Base-by-base conservation (phyloP, 2,329 filamentous ascomycete genomes). In the Clarireedia monteithiana region DNA sequence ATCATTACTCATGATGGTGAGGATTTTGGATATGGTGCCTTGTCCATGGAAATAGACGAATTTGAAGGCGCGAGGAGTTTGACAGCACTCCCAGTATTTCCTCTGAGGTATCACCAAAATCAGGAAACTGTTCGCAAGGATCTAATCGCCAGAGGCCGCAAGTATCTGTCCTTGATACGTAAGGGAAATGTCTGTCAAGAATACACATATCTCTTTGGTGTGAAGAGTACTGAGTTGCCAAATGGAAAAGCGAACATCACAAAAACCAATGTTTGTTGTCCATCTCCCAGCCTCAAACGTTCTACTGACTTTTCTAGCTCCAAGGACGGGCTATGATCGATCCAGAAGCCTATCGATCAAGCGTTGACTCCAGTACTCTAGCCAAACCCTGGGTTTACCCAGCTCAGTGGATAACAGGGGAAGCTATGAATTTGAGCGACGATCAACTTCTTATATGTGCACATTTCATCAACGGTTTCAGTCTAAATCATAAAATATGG, bases 1-100 rank as follows among this genome's bases (percentile, higher is more conserved):
- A 46, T 53, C 1, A 53, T 53, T 20, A 45, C 39, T 15, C 50
- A 53, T 17, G 50, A 53, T 5, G 50, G 40, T 20, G 40, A 53
- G 45, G 40, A 53, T 36, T 53, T 53, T 34, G 27, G 40, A 2
- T 53, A 53, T 27, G 50, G 40, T 15, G 20, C 39, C 4, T 0
- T 53, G 2, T 7, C 36, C 6, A 36, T 17, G 7, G 26, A 53
- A 2, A 53, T 53, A 34, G 42, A 53, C 7, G 14, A 9, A 4
- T 53, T 45, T 14, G 42, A 53, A 6, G 50, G 50, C 5, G 50
- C 40, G 17, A 53, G 3, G n/a, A 46, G 15, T 5, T 30, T 53
- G 15, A 46, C 24, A 17, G 30, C 26, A 1, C 23, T 53, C 4
- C 2, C 6, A 5, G 50, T 7, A 5, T 46, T 30, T 7, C 50